phyloP scores from a whole-genome alignment of 1,284 basidiomycete genomes.

The Mycosarcoma maydis region DNA sequence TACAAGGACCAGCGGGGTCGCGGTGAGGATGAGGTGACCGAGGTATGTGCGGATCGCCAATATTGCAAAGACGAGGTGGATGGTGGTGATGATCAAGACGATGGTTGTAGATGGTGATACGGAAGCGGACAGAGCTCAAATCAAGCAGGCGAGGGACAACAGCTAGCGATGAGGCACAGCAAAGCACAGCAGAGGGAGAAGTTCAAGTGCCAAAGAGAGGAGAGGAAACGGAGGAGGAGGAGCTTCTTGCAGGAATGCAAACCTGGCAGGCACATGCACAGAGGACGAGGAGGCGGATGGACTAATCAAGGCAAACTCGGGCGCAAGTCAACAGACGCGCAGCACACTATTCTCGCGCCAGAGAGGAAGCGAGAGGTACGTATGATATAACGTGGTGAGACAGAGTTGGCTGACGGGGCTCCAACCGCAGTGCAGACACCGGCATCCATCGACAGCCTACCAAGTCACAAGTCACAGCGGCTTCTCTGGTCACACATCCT shows the following conservation, averaged over 20 bases:
- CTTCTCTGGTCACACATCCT: too few species aligned
- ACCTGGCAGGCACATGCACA: not conserved
- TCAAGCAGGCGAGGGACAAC: not conserved
- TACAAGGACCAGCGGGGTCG: conserved; percentile 4
- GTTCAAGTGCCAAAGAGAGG: not conserved
- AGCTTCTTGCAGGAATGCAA: not conserved
- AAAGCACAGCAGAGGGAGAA: not conserved
- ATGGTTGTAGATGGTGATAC: not conserved
- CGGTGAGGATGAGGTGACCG: not conserved
- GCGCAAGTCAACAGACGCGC: too few species aligned
- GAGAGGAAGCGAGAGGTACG: not conserved
- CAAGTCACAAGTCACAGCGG: too few species aligned
- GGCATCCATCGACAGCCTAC: too few species aligned
- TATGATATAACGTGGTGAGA: not conserved
- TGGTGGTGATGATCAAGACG: not conserved
- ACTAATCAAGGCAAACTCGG: too few species aligned
- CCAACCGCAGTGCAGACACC: not conserved
- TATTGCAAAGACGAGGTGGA: not conserved
- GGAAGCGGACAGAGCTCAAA: too few species aligned
- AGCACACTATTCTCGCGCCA: too few species aligned
- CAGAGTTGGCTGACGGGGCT: not conserved
- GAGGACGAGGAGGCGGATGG: not conserved
- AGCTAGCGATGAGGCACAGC: too few species aligned
- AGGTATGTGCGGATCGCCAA: not conserved
- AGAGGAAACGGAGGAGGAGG: not conserved